A percentile compares a stretch with the other conserved stretches of the same genome.
phyloP scores from a whole-genome alignment of 768 basidiomycete genomes.

The Suillus brevipes region DNA sequence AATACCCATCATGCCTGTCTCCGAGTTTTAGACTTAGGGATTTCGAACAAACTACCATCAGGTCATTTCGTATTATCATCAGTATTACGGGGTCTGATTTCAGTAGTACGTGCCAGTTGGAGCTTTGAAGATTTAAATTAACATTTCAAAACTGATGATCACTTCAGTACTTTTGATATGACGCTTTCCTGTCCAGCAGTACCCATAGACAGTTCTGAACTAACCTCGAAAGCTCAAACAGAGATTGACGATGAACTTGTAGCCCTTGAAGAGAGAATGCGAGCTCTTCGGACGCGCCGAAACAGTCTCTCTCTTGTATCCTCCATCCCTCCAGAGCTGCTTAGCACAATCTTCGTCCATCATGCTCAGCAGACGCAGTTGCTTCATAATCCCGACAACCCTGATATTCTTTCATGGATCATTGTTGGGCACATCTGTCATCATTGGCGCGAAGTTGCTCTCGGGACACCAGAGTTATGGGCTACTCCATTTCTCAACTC shows the following conservation, averaged over 20 bases:
- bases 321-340: conserved; percentile 12
- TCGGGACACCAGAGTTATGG: conserved; percentile 42
- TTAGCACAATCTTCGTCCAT: conserved; percentile 4
- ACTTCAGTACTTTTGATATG: not conserved
- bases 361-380: conserved; percentile 1
- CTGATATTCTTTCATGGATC: conserved; percentile 2
- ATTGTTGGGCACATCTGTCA: conserved; percentile 8
- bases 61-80: not conserved
- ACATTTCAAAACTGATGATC: not conserved
- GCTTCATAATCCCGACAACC: no score
- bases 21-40: not conserved
- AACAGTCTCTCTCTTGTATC: conserved; percentile 10
- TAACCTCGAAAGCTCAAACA: not conserved
- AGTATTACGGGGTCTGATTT: not conserved
- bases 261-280: not conserved
- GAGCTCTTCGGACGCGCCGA: conserved; percentile 8
- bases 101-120: not conserved
- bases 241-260: conserved; percentile 8
- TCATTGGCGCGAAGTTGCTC: conserved; percentile 43
- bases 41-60: not conserved
- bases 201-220: not conserved
- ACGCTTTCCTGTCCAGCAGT: not conserved
- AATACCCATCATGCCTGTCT: not conserved
- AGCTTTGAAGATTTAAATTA: not conserved
- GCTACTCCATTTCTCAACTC: conserved; percentile 34